phyloP scores from a whole-genome alignment of 495 filamentous ascomycete species.

The Daldinia vernicosa region DNA sequence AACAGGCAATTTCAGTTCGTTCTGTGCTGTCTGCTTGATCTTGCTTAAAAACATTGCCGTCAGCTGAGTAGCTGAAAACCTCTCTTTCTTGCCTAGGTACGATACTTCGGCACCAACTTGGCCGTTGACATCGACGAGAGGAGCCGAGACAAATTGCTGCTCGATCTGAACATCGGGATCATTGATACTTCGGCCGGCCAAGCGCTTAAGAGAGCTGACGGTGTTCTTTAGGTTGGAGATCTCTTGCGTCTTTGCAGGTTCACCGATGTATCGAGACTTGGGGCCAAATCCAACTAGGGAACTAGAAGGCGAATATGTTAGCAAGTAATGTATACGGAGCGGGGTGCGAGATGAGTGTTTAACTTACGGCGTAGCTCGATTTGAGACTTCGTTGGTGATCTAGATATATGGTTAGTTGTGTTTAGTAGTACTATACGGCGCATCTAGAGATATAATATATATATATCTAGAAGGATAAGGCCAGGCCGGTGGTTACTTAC shows the following conservation, averaged over 20 bases:
- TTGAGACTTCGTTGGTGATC: conserved; percentile 99
- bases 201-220: conserved; percentile 87
- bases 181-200: conserved; percentile 82
- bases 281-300: conserved; percentile 94
- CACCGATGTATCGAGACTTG: conserved; percentile 91
- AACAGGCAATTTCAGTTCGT: conserved; percentile 92
- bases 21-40: conserved; percentile 85
- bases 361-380: conserved; percentile 96
- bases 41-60: conserved; percentile 95
- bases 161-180: conserved; percentile 94
- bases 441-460: conserved; percentile 4
- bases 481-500: conserved; percentile 67
- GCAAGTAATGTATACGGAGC: conserved; percentile 3
- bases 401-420: conserved; percentile 50
- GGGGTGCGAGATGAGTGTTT: conserved; percentile 9
- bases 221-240: conserved; percentile 99
- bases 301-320: conserved; percentile 55
- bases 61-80: conserved; percentile 90
- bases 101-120: conserved; percentile 93
- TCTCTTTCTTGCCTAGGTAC: conserved; percentile 94
- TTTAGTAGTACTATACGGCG: background rate
- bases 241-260: conserved; percentile 97
- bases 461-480: background rate
- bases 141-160: conserved; percentile 87
- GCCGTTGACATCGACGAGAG: conserved; percentile 88